Conservation (phyloP, 345 rosid genomes). For the Euphorbia peplus region DNA sequence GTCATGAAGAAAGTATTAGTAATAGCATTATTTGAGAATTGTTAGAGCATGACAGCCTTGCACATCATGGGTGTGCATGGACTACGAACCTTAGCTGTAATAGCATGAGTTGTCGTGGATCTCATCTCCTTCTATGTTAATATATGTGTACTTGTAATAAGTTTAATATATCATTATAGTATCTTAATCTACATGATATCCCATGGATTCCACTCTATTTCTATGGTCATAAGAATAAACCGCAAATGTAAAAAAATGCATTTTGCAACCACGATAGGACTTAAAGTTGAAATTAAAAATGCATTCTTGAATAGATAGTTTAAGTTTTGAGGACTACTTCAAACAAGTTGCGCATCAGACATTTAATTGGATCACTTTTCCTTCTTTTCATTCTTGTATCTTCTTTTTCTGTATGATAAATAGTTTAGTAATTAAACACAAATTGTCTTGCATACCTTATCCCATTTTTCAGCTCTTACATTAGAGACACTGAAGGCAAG, state of each 20-base stretch:
- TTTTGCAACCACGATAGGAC: not conserved
- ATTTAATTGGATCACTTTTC: not conserved
- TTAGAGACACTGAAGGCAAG: not conserved
- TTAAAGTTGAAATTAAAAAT: not conserved
- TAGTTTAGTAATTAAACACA: not conserved
- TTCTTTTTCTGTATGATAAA: not conserved
- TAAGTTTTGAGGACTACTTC: not conserved
- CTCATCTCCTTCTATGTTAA: too few species aligned
- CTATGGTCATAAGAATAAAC: too few species aligned
- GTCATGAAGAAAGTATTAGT: not conserved
- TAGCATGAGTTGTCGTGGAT: too few species aligned
- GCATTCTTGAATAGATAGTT: not conserved
- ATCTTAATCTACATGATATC: too few species aligned
- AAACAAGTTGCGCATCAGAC: not conserved
- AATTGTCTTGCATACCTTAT: not conserved
- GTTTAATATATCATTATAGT: too few species aligned
- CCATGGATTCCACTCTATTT: too few species aligned
- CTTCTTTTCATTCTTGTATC: not conserved
- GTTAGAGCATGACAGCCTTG: too few species aligned
- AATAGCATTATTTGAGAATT: too few species aligned
- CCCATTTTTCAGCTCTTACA: not conserved
- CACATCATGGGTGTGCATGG: too few species aligned
- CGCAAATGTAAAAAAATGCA: not conserved
- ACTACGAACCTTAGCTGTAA: too few species aligned
- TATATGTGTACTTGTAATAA: too few species aligned